These are phyloP conservation scores for Diutina siamensis DNA, from an alignment of 1,139 yeast species.

Conservation along the genomic window DNA sequence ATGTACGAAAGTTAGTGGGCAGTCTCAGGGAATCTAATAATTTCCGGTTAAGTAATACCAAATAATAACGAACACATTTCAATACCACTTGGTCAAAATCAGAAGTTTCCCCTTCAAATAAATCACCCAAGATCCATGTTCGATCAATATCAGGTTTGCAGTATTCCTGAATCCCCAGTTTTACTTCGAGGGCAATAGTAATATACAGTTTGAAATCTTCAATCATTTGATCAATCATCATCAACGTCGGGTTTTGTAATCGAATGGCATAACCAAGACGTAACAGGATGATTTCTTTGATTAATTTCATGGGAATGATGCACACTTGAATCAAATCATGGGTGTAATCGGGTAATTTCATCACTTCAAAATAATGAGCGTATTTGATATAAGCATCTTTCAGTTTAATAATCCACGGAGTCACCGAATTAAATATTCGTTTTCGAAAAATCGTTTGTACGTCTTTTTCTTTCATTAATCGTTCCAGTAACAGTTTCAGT, in stretches of 20 bases:
- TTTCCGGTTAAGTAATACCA: constrained; percentile 63
- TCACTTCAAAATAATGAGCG: constrained; percentile 48
- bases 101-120: constrained; percentile 42
- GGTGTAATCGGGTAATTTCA: constrained; percentile 69
- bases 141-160: constrained; percentile 48
- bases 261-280: constrained; percentile 72
- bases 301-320: constrained; percentile 66
- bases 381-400: constrained; percentile 58
- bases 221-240: constrained; percentile 93
- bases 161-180: constrained; percentile 54
- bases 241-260: constrained; percentile 76
- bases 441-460: constrained; percentile 55
- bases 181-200: constrained; percentile 63
- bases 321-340: constrained; percentile 58
- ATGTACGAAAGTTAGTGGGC: constrained; percentile 58
- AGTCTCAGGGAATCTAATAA: constrained; percentile 66
- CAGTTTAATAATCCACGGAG: constrained; percentile 71
- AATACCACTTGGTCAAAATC: constrained; percentile 64
- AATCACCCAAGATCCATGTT: constrained; percentile 67
- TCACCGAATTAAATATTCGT: constrained; percentile 47
- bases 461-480: constrained; percentile 77
- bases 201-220: constrained; percentile 76
- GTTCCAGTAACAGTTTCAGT: constrained; percentile 65
- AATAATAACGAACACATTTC: constrained; percentile 63
- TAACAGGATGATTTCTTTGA: constrained; percentile 69